phyloP scores from a whole-genome alignment of 2,329 filamentous ascomycete genomes.

The Hymenoscyphus scutula region DNA sequence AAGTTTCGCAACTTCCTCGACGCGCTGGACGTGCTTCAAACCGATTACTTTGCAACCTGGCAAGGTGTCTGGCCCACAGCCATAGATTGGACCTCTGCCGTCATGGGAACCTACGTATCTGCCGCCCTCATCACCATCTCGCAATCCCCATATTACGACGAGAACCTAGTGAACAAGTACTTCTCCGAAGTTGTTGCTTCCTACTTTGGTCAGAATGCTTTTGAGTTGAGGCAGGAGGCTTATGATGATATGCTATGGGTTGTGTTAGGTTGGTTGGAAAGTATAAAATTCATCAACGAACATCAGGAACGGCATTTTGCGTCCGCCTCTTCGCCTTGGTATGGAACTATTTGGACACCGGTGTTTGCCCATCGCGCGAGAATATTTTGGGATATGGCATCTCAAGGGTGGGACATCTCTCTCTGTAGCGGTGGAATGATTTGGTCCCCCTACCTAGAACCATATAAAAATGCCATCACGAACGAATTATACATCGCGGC shows the following conservation, averaged over 20 bases:
- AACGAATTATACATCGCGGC: slow-evolving; percentile 87
- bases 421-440: slow-evolving; percentile 86
- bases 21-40: slow-evolving; percentile 74
- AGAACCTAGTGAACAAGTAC: slow-evolving; percentile 80
- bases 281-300: slow-evolving; percentile 70
- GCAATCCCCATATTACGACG: slow-evolving; percentile 43
- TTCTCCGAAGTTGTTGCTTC: slow-evolving; percentile 75
- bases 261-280: slow-evolving; percentile 85
- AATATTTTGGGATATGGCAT: slow-evolving; percentile 80
- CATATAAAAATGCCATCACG: slow-evolving; percentile 96
- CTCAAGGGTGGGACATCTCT: slow-evolving; percentile 74
- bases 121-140: slow-evolving; percentile 71
- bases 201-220: slow-evolving; percentile 83
- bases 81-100: slow-evolving; percentile 93
- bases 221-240: slow-evolving; percentile 72
- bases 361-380: slow-evolving; percentile 80
- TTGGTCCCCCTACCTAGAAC: slow-evolving; percentile 77
- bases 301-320: slow-evolving; percentile 64
- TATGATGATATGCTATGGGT: slow-evolving; percentile 97
- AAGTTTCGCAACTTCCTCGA: slow-evolving; percentile 40
- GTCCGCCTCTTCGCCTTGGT: slow-evolving; percentile 58
- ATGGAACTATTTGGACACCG: slow-evolving; percentile 71
- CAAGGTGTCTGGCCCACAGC: slow-evolving; percentile 78
- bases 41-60: slow-evolving; percentile 72
- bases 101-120: slow-evolving; percentile 76